A percentile compares a stretch with the other conserved stretches of the same genome.
phyloP scores from a whole-genome alignment of 805 yeast species.

The Metschnikowia dekortorum region DNA sequence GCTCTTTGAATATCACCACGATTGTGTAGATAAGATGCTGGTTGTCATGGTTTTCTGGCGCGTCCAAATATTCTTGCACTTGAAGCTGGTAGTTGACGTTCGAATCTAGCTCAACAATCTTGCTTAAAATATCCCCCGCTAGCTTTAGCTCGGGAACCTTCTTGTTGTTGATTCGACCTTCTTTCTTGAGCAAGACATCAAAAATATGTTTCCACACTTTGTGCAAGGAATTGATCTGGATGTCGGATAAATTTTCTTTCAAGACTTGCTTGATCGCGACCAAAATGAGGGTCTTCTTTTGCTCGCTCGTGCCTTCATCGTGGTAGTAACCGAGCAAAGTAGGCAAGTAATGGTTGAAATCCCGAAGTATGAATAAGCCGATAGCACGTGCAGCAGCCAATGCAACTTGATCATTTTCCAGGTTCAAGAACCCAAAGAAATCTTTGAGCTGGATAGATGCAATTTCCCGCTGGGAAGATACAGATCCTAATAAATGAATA shows the following conservation, averaged over 20 bases:
- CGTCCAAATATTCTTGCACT: conserved; percentile 11
- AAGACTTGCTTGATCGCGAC: conserved; percentile 21
- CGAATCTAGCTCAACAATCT: conserved; percentile 18
- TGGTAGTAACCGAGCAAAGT: conserved; percentile 25
- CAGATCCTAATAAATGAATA: conserved; percentile 46
- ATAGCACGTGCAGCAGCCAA: conserved; percentile 50
- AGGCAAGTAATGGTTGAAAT: conserved; percentile 36
- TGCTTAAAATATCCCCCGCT: conserved; percentile 34
- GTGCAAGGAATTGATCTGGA: conserved; percentile 1
- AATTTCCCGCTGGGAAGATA: conserved; percentile 24
- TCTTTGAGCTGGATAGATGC: conserved; percentile 27
- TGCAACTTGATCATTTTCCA: conserved; percentile 30
- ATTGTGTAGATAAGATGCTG: conserved; percentile 24
- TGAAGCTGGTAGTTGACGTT: conserved; percentile 16
- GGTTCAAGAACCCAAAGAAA: conserved; percentile 20
- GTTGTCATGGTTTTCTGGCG: conserved; percentile 7
- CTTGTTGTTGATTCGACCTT: conserved; percentile 8
- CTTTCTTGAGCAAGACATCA: conserved; percentile 4
- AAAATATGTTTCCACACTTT: conserved; percentile 13
- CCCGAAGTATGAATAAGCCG: conserved; percentile 44
- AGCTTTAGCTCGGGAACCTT: conserved; percentile 26
- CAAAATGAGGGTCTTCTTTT: conserved; percentile 13
- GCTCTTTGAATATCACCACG: conserved; percentile 32
- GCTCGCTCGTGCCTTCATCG: conserved; percentile 5
- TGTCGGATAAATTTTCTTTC: conserved; percentile 10